Percentiles rank a stretch among this genome's conserved stretches.
phyloP scores from a whole-genome alignment of 768 basidiomycete genomes.

The Artomyces pyxidatus region DNA sequence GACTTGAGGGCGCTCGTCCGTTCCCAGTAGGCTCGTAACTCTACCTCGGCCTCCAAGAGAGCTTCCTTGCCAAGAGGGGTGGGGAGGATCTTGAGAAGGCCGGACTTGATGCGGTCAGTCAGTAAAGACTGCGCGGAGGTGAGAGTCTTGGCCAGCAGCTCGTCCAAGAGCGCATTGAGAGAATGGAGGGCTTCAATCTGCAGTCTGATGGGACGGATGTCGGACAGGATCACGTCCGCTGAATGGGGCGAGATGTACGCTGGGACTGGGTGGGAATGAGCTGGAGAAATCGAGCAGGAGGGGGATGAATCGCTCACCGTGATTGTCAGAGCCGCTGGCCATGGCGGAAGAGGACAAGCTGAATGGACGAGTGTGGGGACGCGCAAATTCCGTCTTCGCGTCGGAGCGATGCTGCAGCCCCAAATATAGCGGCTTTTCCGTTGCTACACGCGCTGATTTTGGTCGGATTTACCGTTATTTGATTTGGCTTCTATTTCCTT shows the following conservation, averaged over 20 bases:
- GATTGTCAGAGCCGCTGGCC: neutral
- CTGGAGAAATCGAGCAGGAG: neutral
- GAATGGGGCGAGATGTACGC: slow-evolving; percentile 76
- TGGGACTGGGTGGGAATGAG: slow-evolving; percentile 36
- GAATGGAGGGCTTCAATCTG: slow-evolving; percentile 66
- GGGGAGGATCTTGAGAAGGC: slow-evolving; percentile 64
- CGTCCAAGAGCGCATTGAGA: slow-evolving; percentile 79
- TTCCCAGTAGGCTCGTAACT: slow-evolving; percentile 85
- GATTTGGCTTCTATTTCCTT: too few relatives aligned
- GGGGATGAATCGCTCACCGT: neutral
- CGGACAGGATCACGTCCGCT: slow-evolving; percentile 87
- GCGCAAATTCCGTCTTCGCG: too few relatives aligned
- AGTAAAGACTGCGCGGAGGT: slow-evolving; percentile 56
- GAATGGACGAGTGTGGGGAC: too few relatives aligned
- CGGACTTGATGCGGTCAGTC: slow-evolving; percentile 66
- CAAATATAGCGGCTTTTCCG: too few relatives aligned
- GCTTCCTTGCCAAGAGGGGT: slow-evolving; percentile 87
- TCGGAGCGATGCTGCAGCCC: too few relatives aligned
- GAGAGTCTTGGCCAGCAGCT: slow-evolving; percentile 71
- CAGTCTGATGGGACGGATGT: slow-evolving; percentile 86
- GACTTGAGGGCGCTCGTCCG: slow-evolving; percentile 41
- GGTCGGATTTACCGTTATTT: too few relatives aligned
- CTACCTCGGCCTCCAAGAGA: slow-evolving; percentile 86
- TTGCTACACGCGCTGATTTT: too few relatives aligned
- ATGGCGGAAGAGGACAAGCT: neutral